A percentile compares a stretch with the other conserved stretches of the same genome.
Evolutionary conservation across 2,329 filamentous ascomycete genomes (phyloP).

Genomic region (Fusarium lyarnte): DNA sequence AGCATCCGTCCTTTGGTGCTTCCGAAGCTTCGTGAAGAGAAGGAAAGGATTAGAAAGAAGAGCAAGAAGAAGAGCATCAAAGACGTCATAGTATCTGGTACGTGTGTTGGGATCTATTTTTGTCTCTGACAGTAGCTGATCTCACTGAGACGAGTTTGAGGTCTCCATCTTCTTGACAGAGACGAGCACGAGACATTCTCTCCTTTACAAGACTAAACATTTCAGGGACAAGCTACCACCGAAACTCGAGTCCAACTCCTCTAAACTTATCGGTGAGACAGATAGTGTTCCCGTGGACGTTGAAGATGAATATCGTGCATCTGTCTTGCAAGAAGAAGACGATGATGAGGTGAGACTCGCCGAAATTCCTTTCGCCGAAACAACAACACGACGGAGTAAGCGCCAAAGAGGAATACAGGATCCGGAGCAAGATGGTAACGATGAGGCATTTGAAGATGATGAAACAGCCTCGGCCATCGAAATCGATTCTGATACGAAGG

Average conservation of each 20-base stretch:
- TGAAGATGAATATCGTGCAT: constrained; percentile 52
- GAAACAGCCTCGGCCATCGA: constrained; percentile 51
- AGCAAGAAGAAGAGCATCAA: constrained; percentile 83
- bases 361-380: constrained; percentile 47
- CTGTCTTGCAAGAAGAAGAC: constrained; percentile 61
- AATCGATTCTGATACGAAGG: constrained; percentile 52
- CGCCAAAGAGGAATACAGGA: constrained; percentile 40
- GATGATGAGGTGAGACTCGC: constrained; percentile 47
- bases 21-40: constrained; percentile 91
- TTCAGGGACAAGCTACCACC: constrained; percentile 68
- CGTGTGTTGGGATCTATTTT: not conserved
- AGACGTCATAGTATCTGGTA: constrained; percentile 85
- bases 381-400: constrained; percentile 40
- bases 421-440: constrained; percentile 47
- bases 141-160: constrained; percentile 84
- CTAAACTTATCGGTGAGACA: constrained; percentile 66
- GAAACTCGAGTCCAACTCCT: constrained; percentile 69
- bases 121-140: constrained; percentile 23
- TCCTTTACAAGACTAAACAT: constrained; percentile 86
- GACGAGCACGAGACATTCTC: constrained; percentile 82
- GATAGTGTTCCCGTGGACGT: constrained; percentile 64
- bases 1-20: constrained; percentile 86
- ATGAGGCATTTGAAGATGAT: constrained; percentile 46
- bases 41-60: constrained; percentile 67
- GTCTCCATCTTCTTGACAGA: constrained; percentile 94